phyloP scores from a whole-genome alignment of 352 stramenopile genomes.

The Plasmopara halstedii region DNA sequence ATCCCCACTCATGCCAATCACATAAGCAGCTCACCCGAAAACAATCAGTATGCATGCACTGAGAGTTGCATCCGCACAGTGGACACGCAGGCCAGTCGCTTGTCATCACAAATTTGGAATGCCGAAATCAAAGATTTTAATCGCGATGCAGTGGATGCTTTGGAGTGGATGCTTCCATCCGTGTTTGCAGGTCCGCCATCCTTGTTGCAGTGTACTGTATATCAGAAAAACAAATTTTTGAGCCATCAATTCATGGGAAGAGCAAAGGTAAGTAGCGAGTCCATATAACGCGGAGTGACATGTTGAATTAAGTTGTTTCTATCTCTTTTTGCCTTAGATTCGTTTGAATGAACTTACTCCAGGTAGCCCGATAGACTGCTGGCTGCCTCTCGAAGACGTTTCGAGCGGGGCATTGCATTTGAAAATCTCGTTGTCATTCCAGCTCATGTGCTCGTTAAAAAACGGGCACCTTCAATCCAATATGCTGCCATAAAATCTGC shows the following conservation, averaged over 20 bases:
- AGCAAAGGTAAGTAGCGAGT: conserved; percentile 33
- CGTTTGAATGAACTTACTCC: conserved; percentile 47
- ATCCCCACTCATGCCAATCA: conserved; percentile 64
- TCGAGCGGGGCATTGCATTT: conserved; percentile 47
- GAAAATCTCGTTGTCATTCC: conserved; percentile 60
- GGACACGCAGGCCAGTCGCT: conserved; percentile 7
- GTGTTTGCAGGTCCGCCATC: conserved; percentile 55
- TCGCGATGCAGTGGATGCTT: conserved; percentile 24
- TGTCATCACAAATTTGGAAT: conserved; percentile 40
- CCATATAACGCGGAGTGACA: not conserved
- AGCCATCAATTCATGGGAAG: conserved; percentile 72
- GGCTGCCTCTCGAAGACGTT: conserved; percentile 58
- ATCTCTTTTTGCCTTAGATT: conserved; percentile 24
- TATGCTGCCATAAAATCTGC: too few relatives aligned
- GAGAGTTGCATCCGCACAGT: not conserved
- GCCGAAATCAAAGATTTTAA: conserved; percentile 22
- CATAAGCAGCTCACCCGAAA: conserved; percentile 7
- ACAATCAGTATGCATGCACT: conserved; percentile 9
- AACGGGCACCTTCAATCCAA: conserved; percentile 17
- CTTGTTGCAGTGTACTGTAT: conserved; percentile 52
- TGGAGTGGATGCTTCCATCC: conserved; percentile 57
- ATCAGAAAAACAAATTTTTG: conserved; percentile 75
- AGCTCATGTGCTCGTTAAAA: conserved; percentile 69
- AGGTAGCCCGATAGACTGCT: conserved; percentile 55
- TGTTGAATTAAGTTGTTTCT: too few relatives aligned